phyloP scores from a whole-genome alignment of 2,329 filamentous ascomycete species.

The Exophiala oligosperma region DNA sequence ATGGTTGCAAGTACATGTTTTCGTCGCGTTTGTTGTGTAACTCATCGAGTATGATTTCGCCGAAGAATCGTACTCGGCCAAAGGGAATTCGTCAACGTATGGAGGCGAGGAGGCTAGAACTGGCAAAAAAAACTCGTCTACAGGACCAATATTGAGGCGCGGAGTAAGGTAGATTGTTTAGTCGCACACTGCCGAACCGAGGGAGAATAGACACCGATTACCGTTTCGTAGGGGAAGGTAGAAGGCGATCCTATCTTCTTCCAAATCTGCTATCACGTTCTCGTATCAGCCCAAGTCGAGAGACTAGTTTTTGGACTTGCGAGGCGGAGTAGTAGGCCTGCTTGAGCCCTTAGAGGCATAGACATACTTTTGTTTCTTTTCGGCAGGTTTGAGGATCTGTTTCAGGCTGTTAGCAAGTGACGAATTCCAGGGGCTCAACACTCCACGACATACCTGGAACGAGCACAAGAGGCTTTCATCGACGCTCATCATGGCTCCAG shows the following conservation, averaged over 20 bases:
- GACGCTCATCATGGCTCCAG: constrained; percentile 99
- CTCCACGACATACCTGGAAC: constrained; percentile 73
- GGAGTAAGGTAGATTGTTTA: neutral
- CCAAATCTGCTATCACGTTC: constrained; percentile 86
- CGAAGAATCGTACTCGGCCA: neutral
- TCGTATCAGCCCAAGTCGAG: constrained; percentile 56
- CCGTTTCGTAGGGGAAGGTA: constrained; percentile 20
- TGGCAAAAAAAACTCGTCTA: neutral
- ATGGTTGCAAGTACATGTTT: neutral
- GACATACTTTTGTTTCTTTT: constrained; percentile 99
- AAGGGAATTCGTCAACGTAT: constrained; percentile 13
- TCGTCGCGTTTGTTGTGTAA: constrained; percentile 1
- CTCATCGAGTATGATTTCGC: neutral
- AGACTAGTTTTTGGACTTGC: constrained; percentile 68
- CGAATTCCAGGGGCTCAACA: constrained; percentile 1
- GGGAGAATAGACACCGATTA: constrained; percentile 12
- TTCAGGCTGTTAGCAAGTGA: constrained; percentile 14
- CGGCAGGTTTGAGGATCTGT: constrained; percentile 96
- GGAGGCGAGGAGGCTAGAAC: constrained; percentile 11
- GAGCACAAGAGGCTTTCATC: constrained; percentile 98
- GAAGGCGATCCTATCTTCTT: constrained; percentile 67
- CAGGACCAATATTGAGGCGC: neutral
- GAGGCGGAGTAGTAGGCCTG: constrained; percentile 69
- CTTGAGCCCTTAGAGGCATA: constrained; percentile 69
- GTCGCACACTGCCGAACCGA: constrained; percentile 12